phyloP scores from a whole-genome alignment of 805 yeast species.

The Kodamaea fukazawae region DNA sequence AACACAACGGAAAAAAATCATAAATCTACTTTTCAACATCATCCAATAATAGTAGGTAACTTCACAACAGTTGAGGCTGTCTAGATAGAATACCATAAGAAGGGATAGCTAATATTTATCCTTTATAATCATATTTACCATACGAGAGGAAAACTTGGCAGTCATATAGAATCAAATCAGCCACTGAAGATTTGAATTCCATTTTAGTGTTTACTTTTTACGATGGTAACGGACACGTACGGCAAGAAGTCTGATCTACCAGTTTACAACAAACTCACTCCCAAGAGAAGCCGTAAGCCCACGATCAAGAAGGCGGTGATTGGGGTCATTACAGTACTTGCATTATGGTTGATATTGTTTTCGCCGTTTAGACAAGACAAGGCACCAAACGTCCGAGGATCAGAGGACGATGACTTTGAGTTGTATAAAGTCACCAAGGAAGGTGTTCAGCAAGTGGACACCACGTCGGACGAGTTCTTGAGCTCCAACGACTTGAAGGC shows the following conservation, averaged over 20 bases:
- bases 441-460: conserved; percentile 20
- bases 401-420: conserved; percentile 17
- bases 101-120: too few relatives aligned
- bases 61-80: too few relatives aligned
- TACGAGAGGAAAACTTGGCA: too few relatives aligned
- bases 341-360: conserved; percentile 11
- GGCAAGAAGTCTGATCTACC: conserved; percentile 51
- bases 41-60: too few relatives aligned
- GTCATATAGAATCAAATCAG: too few relatives aligned
- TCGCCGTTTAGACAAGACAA: not conserved
- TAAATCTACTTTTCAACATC: not conserved
- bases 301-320: conserved; percentile 6
- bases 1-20: conserved; percentile 21
- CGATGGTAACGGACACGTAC: conserved; percentile 27
- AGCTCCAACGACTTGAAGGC: conserved; percentile 3
- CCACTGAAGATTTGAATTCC: too few relatives aligned
- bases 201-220: not conserved
- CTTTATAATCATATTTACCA: too few relatives aligned
- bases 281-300: conserved; percentile 12
- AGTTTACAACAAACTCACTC: conserved; percentile 21
- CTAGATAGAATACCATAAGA: too few relatives aligned
- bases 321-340: conserved; percentile 8
- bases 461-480: conserved; percentile 5
- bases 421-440: conserved; percentile 31
- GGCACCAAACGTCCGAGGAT: not conserved